Conservation (phyloP, 2,329 filamentous ascomycete species). For the Talaromyces atroroseus region DNA sequence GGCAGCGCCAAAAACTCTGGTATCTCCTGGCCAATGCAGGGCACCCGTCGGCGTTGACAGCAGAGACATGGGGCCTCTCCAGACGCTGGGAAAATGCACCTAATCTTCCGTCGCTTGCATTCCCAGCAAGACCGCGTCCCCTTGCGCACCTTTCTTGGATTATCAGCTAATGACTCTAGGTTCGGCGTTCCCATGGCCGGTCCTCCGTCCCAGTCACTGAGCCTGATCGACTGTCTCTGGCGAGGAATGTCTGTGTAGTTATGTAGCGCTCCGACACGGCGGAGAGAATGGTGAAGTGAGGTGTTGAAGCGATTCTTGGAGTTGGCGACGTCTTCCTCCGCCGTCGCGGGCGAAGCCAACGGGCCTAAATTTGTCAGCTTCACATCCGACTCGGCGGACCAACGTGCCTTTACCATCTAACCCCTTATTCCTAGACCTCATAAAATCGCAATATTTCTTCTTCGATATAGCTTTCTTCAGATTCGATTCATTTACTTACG, state of each 20-base stretch:
- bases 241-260: background rate
- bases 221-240: background rate
- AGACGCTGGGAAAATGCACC: slow-evolving; percentile 8
- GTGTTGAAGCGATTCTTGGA: background rate
- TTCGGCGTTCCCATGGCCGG: background rate
- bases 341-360: background rate
- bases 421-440: background rate
- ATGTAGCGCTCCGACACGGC: slow-evolving; percentile 3
- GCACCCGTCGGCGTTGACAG: slow-evolving; percentile 20
- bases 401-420: background rate
- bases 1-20: slow-evolving; percentile 18
- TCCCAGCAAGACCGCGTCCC: slow-evolving; percentile 13
- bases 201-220: background rate
- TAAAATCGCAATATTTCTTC: background rate
- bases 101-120: slow-evolving; percentile 8
- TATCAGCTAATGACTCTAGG: background rate
- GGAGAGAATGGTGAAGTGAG: background rate
- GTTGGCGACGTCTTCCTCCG: background rate
- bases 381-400: slow-evolving; percentile 2
- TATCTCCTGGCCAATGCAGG: slow-evolving; percentile 22
- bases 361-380: background rate
- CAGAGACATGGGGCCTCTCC: slow-evolving; percentile 16
- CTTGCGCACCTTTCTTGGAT: slow-evolving; percentile 14
- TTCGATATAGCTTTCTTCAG: background rate
- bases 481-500: background rate